Base-by-base conservation (phyloP, 345 rosid species). In the Hevea brasiliensis region DNA sequence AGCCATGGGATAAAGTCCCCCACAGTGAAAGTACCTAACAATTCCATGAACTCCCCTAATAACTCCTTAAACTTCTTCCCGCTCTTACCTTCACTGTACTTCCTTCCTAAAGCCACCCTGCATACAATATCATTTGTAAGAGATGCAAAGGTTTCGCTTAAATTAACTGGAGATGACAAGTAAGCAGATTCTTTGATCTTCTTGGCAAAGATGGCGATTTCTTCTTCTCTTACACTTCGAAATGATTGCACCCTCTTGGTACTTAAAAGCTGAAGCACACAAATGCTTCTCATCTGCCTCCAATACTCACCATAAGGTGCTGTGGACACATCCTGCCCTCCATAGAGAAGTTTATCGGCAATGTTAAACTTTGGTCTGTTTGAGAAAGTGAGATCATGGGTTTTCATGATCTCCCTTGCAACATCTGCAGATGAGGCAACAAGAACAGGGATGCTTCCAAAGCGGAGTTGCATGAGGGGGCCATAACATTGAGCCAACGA, bases 221-320 rank as follows among this genome's bases (percentile, higher is more conserved):
- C 92, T 54, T 89, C 88, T 79, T 82, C 81, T 72, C 84, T 80
- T 10, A 87, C 75, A 0, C 45, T 56, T 9, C 64, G 72, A 61
- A 84, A 86, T 2, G 87, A 72, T 0, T 73, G 80, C 8, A 88
- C 90, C 74, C 80, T 87, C 71, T 70, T 85, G 73, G 48, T 78
- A 80, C 83, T 89, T 7, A 89, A 76, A 61, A 91, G 84, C 59
- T 83, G 84, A 8, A 82, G 57, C 17, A 84, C 80, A 51, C 84
- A 79, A 5, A 87, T 58, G 70, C 88, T 84, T 76, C 82, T 89
- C 73, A 88, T 76, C 55, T 88, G 88, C 59, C 92, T 81, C 97
- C 94, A 89, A 44, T 89, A 88, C 68, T 91, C 90, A 10, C 91
- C 90, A 35, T 89, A 87, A 1, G 89, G 85, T 4, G 91, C 84